phyloP scores from a whole-genome alignment of 169 alveolate genomes.

The Cardiosporidium cionae region DNA sequence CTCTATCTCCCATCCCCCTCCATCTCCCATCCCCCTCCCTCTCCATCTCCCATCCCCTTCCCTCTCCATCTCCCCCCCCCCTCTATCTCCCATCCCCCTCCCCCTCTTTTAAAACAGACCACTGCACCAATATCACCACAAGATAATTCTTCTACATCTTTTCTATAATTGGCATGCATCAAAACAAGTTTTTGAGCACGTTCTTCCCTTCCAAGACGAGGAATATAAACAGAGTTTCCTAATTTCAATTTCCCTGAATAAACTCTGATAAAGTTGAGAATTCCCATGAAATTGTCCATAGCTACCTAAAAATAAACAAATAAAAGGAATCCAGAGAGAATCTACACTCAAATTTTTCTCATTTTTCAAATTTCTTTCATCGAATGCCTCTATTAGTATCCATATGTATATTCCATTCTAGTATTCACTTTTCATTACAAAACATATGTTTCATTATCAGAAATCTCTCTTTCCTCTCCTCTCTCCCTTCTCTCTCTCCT shows the following conservation, averaged over 20 bases:
- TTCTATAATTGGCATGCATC: conserved; percentile 67
- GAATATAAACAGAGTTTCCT: conserved; percentile 49
- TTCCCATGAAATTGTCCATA: conserved; percentile 45
- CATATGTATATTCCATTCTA: too few species aligned
- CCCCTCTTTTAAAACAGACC: too few species aligned
- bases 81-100: conserved; percentile 27
- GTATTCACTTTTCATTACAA: too few species aligned
- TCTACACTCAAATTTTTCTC: too few species aligned
- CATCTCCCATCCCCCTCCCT: too few species aligned
- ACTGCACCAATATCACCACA: conserved; percentile 65
- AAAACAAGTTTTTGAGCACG: conserved; percentile 63
- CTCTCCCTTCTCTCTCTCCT: too few species aligned
- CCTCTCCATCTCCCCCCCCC: neutral
- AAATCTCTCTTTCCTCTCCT: too few species aligned
- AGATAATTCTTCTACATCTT: conserved; percentile 50
- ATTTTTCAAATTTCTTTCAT: too few species aligned
- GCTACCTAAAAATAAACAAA: conserved; percentile 52
- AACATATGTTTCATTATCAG: too few species aligned
- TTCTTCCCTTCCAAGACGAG: conserved; percentile 60
- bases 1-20: too few species aligned
- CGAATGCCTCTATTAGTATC: too few species aligned
- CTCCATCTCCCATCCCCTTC: neutral
- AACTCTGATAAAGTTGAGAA: conserved; percentile 39
- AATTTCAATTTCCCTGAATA: conserved; percentile 54
- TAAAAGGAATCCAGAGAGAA: conserved; percentile 45